These are phyloP conservation scores for Geoglossum cookeanum DNA, from an alignment of 2,329 filamentous ascomycete species.

Conservation along the genomic window DNA sequence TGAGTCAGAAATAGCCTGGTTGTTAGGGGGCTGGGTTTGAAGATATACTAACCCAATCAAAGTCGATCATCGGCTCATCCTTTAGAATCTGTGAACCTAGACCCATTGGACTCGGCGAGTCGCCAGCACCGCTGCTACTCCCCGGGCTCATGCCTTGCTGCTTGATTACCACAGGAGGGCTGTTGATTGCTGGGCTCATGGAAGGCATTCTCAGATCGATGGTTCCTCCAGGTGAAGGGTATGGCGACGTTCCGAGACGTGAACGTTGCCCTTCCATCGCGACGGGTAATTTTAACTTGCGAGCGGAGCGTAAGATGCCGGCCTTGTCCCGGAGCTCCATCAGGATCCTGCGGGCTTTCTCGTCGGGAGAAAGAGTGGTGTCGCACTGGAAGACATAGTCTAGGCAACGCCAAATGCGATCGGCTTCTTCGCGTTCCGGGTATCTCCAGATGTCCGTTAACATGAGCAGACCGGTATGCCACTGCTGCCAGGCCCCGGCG, in stretches of 20 bases:
- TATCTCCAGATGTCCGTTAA: constrained; percentile 46
- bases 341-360: constrained; percentile 42
- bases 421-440: constrained; percentile 36
- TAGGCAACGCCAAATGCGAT: constrained; percentile 49
- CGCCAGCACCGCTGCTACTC: constrained; percentile 6
- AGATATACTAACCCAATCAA: constrained; percentile 7
- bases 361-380: constrained; percentile 27
- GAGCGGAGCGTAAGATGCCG: neutral
- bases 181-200: neutral
- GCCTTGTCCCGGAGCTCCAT: constrained; percentile 39
- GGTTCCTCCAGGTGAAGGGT: neutral
- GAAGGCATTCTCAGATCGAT: neutral
- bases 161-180: neutral
- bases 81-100: constrained; percentile 6
- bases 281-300: neutral
- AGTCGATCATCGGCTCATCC: constrained; percentile 20
- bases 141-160: neutral
- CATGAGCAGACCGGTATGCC: constrained; percentile 49
- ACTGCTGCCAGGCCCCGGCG: constrained; percentile 49
- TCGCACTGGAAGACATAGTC: constrained; percentile 54
- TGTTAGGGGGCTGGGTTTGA: neutral
- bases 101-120: constrained; percentile 4
- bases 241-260: neutral
- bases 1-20: neutral
- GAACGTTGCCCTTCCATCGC: neutral